Evolutionary conservation across 2,329 filamentous ascomycete species (phyloP).

Genomic region (Zarea fungicola): DNA sequence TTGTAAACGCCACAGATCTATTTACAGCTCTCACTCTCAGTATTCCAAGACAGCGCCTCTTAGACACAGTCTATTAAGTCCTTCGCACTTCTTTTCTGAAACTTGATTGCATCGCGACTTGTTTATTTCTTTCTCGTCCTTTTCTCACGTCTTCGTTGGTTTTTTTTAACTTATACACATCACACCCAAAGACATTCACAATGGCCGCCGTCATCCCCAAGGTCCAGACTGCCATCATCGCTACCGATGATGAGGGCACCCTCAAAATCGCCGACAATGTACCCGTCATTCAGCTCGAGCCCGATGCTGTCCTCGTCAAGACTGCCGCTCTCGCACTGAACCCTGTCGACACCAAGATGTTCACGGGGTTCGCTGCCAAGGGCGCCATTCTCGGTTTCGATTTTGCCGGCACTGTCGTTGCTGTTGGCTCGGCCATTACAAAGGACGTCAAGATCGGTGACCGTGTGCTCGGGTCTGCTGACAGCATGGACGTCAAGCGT

Average conservation of each 20-base stretch:
- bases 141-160: too few species aligned
- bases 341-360: constrained; percentile 31
- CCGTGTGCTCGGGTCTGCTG: constrained; percentile 21
- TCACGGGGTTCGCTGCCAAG: constrained; percentile 19
- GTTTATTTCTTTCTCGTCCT: background rate
- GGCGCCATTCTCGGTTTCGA: constrained; percentile 30
- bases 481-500: constrained; percentile 18
- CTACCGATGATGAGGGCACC: constrained; percentile 5
- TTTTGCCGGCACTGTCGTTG: constrained; percentile 29
- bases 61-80: background rate
- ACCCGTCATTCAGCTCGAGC: constrained; percentile 9
- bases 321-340: constrained; percentile 30
- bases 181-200: background rate
- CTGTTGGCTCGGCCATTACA: constrained; percentile 17
- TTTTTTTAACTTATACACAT: background rate
- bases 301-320: constrained; percentile 19
- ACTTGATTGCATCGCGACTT: background rate
- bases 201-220: constrained; percentile 11
- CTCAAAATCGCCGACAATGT: constrained; percentile 6
- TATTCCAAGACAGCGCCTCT: background rate
- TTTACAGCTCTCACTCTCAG: background rate
- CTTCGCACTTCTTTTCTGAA: background rate
- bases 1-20: background rate
- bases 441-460: constrained; percentile 19
- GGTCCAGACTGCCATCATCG: constrained; percentile 11